These are phyloP conservation scores for Wallemia hederae DNA, from an alignment of 1,284 basidiomycete species.

Conservation along the genomic window DNA sequence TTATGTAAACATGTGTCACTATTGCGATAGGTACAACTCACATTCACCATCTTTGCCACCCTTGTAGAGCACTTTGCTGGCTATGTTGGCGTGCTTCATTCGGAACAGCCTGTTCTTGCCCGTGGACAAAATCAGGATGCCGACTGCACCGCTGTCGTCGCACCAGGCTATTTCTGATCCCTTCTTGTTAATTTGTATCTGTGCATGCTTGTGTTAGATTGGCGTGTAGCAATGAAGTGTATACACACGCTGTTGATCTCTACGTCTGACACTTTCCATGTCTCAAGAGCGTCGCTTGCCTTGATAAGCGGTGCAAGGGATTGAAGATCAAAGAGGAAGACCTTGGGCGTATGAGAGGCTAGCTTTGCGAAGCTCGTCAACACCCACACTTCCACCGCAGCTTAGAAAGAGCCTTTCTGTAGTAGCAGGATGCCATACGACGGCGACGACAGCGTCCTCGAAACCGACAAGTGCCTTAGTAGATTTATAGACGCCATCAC, in stretches of 20 bases:
- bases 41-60: background rate
- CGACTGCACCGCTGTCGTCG: background rate
- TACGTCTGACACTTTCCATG: background rate
- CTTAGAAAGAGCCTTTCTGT: background rate
- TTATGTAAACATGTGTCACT: background rate
- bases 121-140: background rate
- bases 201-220: too few species aligned
- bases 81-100: background rate
- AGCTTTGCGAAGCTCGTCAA: background rate
- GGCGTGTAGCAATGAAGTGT: background rate
- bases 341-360: background rate
- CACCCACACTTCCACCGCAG: background rate
- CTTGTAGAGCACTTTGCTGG: background rate
- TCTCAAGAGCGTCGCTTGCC: background rate
- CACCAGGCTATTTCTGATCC: background rate
- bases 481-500: background rate
- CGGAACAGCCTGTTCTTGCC: background rate
- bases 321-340: background rate
- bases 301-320: background rate
- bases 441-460: background rate
- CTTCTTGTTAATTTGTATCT: background rate
- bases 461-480: background rate
- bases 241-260: background rate
- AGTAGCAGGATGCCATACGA: background rate
- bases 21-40: background rate